A percentile compares a stretch with the other conserved stretches of the same genome.
Evolutionary conservation across 208 protist genomes (phyloP).

Genomic region (Vickermania spadyakhi): DNA sequence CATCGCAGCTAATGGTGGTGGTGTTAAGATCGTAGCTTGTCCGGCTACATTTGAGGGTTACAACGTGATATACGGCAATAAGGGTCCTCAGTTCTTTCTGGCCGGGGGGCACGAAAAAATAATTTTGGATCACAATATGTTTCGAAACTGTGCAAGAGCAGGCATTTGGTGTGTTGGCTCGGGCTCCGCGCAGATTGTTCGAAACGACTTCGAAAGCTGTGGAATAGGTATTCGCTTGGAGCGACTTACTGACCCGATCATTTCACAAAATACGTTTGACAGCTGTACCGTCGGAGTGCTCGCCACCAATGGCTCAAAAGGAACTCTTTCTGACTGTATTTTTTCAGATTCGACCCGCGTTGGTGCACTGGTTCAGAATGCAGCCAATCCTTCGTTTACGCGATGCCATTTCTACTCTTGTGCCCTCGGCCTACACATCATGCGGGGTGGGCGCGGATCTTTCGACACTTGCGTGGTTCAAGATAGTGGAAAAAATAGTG

Average conservation of each 20-base stretch:
- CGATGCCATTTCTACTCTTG: slow-evolving; percentile 13
- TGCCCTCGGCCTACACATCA: slow-evolving; percentile 12
- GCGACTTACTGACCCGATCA: slow-evolving; percentile 11
- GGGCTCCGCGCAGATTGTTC: slow-evolving; percentile 13
- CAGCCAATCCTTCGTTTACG: slow-evolving; percentile 13
- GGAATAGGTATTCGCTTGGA: slow-evolving; percentile 19
- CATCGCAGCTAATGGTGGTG: slow-evolving; percentile 22
- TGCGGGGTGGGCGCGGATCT: slow-evolving; percentile 13
- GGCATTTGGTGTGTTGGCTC: slow-evolving; percentile 18
- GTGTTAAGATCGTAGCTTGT: slow-evolving; percentile 14
- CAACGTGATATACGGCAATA: slow-evolving; percentile 23
- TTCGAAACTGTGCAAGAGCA: slow-evolving; percentile 14
- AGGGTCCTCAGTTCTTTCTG: slow-evolving; percentile 22
- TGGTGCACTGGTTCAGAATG: slow-evolving; percentile 10
- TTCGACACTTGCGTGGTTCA: slow-evolving; percentile 17
- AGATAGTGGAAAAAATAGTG: slow-evolving; percentile 7
- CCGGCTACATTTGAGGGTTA: slow-evolving; percentile 8
- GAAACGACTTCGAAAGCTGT: slow-evolving; percentile 23
- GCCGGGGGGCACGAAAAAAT: slow-evolving; percentile 10
- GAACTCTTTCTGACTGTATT: slow-evolving; percentile 15
- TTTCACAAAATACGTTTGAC: slow-evolving; percentile 23
- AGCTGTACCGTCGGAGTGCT: slow-evolving; percentile 17
- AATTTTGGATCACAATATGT: slow-evolving; percentile 9
- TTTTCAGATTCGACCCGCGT: slow-evolving; percentile 13
- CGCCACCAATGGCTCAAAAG: slow-evolving; percentile 6